phyloP scores from a whole-genome alignment of 2,329 filamentous ascomycete species.

The Colletotrichum brevisporum region DNA sequence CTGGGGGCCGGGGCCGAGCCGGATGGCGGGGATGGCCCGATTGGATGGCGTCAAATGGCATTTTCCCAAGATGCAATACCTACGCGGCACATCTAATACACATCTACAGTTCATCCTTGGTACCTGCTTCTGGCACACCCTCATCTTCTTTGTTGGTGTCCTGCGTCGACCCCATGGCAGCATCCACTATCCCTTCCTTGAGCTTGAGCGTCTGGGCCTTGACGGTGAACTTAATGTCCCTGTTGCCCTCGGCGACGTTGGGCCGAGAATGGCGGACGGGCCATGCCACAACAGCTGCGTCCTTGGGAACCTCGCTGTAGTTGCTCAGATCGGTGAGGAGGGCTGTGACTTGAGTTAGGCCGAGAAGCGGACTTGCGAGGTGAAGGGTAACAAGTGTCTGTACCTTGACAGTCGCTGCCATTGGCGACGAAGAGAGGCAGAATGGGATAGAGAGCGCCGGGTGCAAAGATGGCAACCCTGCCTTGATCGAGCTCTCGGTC shows the following conservation, averaged over 20 bases:
- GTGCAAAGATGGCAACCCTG: constrained; percentile 57
- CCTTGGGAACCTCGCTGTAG: constrained; percentile 46
- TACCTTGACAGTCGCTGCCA: constrained; percentile 54
- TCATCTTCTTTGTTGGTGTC: neutral
- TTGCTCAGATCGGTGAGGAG: constrained; percentile 46
- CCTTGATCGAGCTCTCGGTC: constrained; percentile 46
- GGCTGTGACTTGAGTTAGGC: constrained; percentile 11
- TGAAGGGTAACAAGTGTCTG: constrained; percentile 12
- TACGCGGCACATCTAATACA: neutral
- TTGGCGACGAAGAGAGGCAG: constrained; percentile 59
- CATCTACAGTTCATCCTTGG: constrained; percentile 28
- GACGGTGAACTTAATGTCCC: constrained; percentile 49
- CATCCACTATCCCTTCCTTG: constrained; percentile 7
- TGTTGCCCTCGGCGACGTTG: constrained; percentile 43
- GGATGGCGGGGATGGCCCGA: no score
- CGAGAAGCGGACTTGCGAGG: neutral
- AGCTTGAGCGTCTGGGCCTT: constrained; percentile 48
- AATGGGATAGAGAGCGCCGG: constrained; percentile 59
- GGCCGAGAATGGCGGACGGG: constrained; percentile 48
- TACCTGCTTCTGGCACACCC: constrained; percentile 3
- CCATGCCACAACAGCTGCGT: constrained; percentile 50
- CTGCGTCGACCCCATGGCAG: neutral
- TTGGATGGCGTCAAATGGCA: no score
- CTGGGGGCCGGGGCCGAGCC: no score
- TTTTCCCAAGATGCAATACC: no score